phyloP scores from a whole-genome alignment of 2,329 filamentous ascomycete species.

The Colletotrichum lentis region DNA sequence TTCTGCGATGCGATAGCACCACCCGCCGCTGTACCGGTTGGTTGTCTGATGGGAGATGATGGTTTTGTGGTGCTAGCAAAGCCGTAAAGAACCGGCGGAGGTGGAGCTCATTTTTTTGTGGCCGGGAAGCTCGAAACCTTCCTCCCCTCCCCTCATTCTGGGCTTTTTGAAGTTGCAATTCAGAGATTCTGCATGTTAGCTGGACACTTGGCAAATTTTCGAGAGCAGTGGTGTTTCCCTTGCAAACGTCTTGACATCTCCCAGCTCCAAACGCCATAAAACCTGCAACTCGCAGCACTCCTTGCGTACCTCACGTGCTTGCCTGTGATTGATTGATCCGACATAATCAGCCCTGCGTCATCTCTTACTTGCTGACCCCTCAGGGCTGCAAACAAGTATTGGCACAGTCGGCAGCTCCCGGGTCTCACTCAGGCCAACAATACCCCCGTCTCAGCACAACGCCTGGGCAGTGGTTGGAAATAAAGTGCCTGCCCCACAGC shows the following conservation, averaged over 20 bases:
- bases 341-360: slow-evolving; percentile 20
- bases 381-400: slow-evolving; percentile 27
- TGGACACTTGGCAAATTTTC: slow-evolving; percentile 2
- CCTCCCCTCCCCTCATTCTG: neutral
- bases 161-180: slow-evolving; percentile 18
- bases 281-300: neutral
- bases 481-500: slow-evolving; percentile 24
- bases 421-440: slow-evolving; percentile 16
- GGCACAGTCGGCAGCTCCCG: slow-evolving; percentile 26
- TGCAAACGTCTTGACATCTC: neutral
- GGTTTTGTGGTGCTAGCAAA: slow-evolving; percentile 27
- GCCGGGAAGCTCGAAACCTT: slow-evolving; percentile 30
- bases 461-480: slow-evolving; percentile 14
- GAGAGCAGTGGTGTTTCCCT: neutral
- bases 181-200: slow-evolving; percentile 9
- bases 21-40: slow-evolving; percentile 23
- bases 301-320: neutral
- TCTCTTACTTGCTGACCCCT: slow-evolving; percentile 19
- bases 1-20: slow-evolving; percentile 13
- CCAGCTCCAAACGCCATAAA: neutral
- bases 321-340: neutral
- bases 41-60: slow-evolving; percentile 7
- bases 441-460: slow-evolving; percentile 4
- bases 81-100: slow-evolving; percentile 32
- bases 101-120: slow-evolving; percentile 25